Evolutionary conservation across 2,329 filamentous ascomycete species (phyloP), one percentile per base, ranked within the genome.

Genomic region (Myriosclerotinia curreyana): DNA sequence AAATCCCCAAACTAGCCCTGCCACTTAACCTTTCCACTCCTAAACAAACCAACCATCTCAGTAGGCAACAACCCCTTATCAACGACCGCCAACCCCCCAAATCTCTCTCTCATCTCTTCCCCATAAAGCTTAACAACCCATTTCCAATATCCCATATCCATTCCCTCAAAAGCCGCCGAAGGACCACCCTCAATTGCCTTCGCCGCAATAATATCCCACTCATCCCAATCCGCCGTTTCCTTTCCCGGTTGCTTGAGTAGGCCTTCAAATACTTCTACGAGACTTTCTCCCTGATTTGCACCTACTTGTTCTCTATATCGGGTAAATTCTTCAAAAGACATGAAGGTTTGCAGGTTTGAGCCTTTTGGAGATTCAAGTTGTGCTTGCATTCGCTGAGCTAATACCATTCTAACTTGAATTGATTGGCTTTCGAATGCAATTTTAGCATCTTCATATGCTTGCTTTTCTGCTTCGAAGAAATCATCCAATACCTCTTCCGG

Each of bases 51-150:
- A 54, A 79, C 72, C 69, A 79, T 69, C 5, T 77, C 77, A 68
- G 76, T 75, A 9, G 78, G 78, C 64, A 80, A 66, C 59, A 79
- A 61, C 1, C 76, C 76, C 53, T 72, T 69, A 65, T 79, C 76
- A 5, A 78, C 77, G 56, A 80, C 71, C 38, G 72, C 72, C 61
- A 79, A 63, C 1, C 77, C 76, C 0, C 78, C 78, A 73, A 79
- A 79, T 46, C 71, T 71, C 62, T 74, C 70, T 53, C 74, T 74
- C 72, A 79, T 74, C 63, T 79, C 77, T 20, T 71, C 68, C 0
- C 72, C 75, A 71, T 79, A 79, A 34, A 79, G 67, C 62, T 71
- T 68, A 53, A 72, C 71, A 12, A 77, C 71, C 78, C 77, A 79
- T 62, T 71, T 72, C 71, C 74, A 72, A 67, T 79, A 79, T 15